phyloP scores from a whole-genome alignment of 257 asterid genomes.

The Capsicum rhomboideum region DNA sequence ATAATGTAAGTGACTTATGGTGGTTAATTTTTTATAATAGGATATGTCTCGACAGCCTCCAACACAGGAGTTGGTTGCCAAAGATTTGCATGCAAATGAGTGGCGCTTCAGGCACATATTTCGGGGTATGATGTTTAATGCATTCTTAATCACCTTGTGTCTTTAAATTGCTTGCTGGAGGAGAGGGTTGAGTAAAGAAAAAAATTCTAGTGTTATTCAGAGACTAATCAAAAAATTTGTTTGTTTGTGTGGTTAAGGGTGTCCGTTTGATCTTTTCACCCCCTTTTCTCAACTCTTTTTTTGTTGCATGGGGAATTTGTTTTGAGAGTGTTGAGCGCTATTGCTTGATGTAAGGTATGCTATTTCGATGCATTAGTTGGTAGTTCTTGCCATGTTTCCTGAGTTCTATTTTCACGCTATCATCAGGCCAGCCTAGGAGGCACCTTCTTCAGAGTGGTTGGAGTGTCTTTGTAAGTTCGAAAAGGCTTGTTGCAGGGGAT shows the following conservation, averaged over 20 bases:
- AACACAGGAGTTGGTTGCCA: constrained; percentile 85
- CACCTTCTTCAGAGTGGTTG: constrained; percentile 25
- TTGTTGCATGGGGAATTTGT: neutral
- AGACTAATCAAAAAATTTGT: neutral
- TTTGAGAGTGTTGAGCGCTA: neutral
- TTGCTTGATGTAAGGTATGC: neutral
- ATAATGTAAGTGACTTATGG: neutral
- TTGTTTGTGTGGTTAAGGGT: neutral
- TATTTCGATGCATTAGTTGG: neutral
- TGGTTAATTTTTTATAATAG: constrained; percentile 21
- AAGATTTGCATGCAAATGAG: constrained; percentile 88
- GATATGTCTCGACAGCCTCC: constrained; percentile 98
- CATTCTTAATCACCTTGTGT: neutral
- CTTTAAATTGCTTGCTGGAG: neutral
- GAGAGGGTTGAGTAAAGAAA: neutral
- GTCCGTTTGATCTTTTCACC: neutral
- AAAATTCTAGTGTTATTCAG: neutral
- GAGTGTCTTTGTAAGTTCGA: constrained; percentile 24
- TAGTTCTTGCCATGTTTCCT: neutral
- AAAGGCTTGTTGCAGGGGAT: constrained; percentile 22
- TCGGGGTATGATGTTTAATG: constrained; percentile 46
- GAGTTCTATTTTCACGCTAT: neutral
- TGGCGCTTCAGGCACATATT: constrained; percentile 96
- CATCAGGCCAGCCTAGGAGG: constrained; percentile 25
- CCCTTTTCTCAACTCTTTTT: neutral